Conservation (phyloP, 495 filamentous ascomycete genomes). For the Tirmania nivea region DNA sequence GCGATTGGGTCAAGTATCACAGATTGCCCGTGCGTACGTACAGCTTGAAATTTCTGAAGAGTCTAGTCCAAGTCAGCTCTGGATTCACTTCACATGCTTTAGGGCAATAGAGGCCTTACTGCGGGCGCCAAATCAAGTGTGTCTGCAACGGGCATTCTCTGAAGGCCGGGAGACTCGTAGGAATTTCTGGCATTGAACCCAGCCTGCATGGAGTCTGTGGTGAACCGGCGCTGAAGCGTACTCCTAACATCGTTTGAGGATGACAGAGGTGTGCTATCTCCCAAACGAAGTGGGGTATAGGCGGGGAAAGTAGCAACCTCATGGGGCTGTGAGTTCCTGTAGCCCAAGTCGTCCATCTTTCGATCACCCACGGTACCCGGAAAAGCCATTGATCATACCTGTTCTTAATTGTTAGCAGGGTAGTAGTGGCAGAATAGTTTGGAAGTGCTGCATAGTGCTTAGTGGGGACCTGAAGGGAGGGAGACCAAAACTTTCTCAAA, state of each 20-base stretch:
- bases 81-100: background rate
- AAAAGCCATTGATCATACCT: constrained; percentile 21
- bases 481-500: too few species aligned
- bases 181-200: constrained; percentile 10
- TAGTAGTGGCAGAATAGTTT: constrained; percentile 2
- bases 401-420: constrained; percentile 6
- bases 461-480: background rate
- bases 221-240: constrained; percentile 76
- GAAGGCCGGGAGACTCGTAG: constrained; percentile 1
- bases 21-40: constrained; percentile 6
- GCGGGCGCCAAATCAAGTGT: constrained; percentile 35
- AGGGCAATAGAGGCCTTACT: constrained; percentile 21
- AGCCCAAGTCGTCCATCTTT: constrained; percentile 16
- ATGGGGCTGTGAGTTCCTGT: constrained; percentile 14
- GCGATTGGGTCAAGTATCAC: background rate
- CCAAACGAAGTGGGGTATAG: constrained; percentile 19
- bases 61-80: constrained; percentile 3
- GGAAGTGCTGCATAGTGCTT: background rate
- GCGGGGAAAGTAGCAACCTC: constrained; percentile 17
- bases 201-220: constrained; percentile 43
- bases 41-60: constrained; percentile 16
- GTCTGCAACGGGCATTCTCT: constrained; percentile 26
- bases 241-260: constrained; percentile 22
- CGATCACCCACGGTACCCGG: constrained; percentile 19
- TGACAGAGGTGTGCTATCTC: constrained; percentile 6